A percentile compares a stretch with the other conserved stretches of the same genome.
Conservation (phyloP, 2,329 filamentous ascomycete species). For the Penicillium sp. region DNA sequence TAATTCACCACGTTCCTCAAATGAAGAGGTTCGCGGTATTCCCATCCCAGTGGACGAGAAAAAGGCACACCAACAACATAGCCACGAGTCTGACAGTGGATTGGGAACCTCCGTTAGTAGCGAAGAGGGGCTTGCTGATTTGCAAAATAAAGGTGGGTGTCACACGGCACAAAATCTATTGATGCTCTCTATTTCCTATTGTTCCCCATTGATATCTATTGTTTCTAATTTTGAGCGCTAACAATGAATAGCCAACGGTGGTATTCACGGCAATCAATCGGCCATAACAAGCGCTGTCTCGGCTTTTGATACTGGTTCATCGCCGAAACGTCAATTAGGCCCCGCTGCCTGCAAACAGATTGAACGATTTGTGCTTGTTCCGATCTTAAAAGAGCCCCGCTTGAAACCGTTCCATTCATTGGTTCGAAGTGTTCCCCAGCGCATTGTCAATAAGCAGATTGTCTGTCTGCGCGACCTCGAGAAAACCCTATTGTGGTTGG, state of each 20-base stretch:
- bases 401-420: conserved; percentile 80
- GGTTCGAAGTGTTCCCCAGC: conserved; percentile 72
- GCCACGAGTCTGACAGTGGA: conserved; percentile 81
- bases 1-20: conserved; percentile 30
- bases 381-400: conserved; percentile 69
- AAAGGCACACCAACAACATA: conserved; percentile 49
- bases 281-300: conserved; percentile 63
- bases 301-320: conserved; percentile 46
- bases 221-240: conserved; percentile 21
- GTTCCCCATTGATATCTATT: background rate
- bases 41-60: conserved; percentile 25
- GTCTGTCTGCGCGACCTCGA: conserved; percentile 90
- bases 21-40: conserved; percentile 19
- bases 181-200: background rate
- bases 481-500: conserved; percentile 86
- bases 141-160: conserved; percentile 48
- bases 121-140: conserved; percentile 44
- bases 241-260: conserved; percentile 24
- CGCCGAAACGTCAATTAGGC: conserved; percentile 62
- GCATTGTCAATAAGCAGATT: conserved; percentile 81
- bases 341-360: conserved; percentile 72
- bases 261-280: conserved; percentile 39
- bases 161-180: conserved; percentile 2
- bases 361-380: conserved; percentile 72
- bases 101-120: conserved; percentile 78